Percentiles rank a stretch among this genome's conserved stretches.
These are phyloP conservation scores for fission yeast (Schizosaccharomyces pombe) DNA, from an alignment of 805 yeast genomes.

Conservation along the genomic window DNA sequence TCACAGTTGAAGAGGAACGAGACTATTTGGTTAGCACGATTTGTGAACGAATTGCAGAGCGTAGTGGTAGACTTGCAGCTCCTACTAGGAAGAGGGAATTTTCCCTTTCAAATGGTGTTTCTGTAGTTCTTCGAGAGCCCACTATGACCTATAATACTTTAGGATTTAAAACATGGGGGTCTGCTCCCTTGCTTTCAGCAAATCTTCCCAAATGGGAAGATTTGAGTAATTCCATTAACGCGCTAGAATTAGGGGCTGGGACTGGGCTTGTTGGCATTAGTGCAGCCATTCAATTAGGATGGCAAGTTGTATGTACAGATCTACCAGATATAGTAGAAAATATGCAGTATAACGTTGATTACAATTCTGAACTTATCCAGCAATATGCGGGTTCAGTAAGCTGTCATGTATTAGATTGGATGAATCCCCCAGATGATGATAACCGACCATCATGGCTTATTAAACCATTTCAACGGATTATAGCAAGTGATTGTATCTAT, in stretches of 20 bases:
- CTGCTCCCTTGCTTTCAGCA: slow-evolving; percentile 19
- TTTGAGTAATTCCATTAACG: slow-evolving; percentile 8
- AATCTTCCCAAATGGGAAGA: neutral
- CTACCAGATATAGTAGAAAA: slow-evolving; percentile 54
- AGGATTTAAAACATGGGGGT: slow-evolving; percentile 88
- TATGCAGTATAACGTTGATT: slow-evolving; percentile 28
- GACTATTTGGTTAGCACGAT: slow-evolving; percentile 28
- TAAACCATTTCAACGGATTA: neutral
- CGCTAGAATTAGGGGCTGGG: slow-evolving; percentile 66
- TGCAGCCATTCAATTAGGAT: slow-evolving; percentile 27
- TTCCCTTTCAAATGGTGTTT: slow-evolving; percentile 17
- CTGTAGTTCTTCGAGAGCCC: slow-evolving; percentile 40
- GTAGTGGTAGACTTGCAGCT: slow-evolving; percentile 61
- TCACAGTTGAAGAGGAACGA: slow-evolving; percentile 15
- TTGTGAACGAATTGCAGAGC: slow-evolving; percentile 47
- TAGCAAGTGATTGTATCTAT: neutral
- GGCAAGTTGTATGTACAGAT: slow-evolving; percentile 38
- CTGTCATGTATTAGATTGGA: slow-evolving; percentile 1
- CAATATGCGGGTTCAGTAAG: neutral
- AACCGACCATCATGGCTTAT: neutral
- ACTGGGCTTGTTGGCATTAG: slow-evolving; percentile 74
- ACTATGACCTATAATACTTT: slow-evolving; percentile 60
- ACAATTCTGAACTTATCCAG: slow-evolving; percentile 18
- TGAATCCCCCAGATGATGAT: neutral
- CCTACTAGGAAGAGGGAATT: slow-evolving; percentile 45